Conservation (phyloP, 2,329 filamentous ascomycete species). For the Neopestalotiopsis rosae region DNA sequence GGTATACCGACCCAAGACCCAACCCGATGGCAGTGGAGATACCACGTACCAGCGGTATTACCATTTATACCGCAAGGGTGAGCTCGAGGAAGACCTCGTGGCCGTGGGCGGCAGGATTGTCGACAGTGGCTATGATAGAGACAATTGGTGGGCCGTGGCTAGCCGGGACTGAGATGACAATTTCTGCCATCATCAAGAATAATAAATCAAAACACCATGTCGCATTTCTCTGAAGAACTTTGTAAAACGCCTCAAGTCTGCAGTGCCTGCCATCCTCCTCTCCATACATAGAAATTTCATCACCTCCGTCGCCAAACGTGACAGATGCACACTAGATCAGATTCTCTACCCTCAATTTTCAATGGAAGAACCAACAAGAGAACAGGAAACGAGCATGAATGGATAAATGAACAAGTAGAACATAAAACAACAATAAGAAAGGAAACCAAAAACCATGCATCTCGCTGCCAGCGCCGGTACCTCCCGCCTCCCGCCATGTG, state of each 20-base stretch:
- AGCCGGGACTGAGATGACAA: slow-evolving; percentile 30
- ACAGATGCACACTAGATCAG: not conserved
- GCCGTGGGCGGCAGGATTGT: slow-evolving; percentile 77
- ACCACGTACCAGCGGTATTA: slow-evolving; percentile 88
- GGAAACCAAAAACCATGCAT: not conserved
- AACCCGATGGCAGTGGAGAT: slow-evolving; percentile 28
- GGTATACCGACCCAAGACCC: slow-evolving; percentile 66
- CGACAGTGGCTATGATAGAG: slow-evolving; percentile 88
- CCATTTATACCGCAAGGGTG: slow-evolving; percentile 85
- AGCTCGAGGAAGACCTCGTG: slow-evolving; percentile 80
- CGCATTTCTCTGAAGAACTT: too few species aligned
- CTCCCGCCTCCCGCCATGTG: not conserved
- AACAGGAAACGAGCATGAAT: not conserved
- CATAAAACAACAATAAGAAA: not conserved
- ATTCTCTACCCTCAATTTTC: not conserved
- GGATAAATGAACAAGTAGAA: not conserved
- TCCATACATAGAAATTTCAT: not conserved
- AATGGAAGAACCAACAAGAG: not conserved
- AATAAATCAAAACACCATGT: not conserved
- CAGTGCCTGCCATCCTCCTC: not conserved
- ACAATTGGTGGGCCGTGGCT: slow-evolving; percentile 96
- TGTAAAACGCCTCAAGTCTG: not conserved
- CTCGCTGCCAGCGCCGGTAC: not conserved
- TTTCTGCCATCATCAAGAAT: not conserved
- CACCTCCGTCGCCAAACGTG: not conserved